phyloP scores from a whole-genome alignment of 345 rosid species.

The Stellera chamaejasme region DNA sequence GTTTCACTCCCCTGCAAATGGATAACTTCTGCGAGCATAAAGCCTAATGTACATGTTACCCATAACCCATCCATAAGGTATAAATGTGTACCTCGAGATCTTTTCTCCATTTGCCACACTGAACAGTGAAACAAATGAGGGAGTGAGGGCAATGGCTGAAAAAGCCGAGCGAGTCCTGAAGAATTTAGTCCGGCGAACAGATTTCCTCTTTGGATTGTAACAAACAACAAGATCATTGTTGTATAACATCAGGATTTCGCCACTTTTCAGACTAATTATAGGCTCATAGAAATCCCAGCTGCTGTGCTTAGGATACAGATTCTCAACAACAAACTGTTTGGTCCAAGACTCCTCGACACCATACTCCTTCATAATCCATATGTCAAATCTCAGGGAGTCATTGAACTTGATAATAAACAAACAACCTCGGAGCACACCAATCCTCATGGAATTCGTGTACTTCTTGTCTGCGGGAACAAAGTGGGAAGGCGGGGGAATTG shows the following conservation, averaged over 20 bases:
- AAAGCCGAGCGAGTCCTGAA: not conserved
- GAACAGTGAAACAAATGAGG: not conserved
- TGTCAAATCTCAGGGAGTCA: not conserved
- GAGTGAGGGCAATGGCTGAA: not conserved
- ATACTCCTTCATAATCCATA: constrained; percentile 1
- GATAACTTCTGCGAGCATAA: not conserved
- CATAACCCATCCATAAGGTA: not conserved
- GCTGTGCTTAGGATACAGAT: not conserved
- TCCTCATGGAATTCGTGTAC: constrained; percentile 1
- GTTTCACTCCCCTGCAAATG: not conserved
- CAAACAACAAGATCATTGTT: not conserved
- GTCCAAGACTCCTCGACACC: constrained; percentile 2
- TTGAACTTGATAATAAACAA: not conserved
- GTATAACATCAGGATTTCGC: not conserved
- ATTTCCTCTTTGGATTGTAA: not conserved
- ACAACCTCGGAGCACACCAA: too few species aligned
- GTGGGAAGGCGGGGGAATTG: not conserved
- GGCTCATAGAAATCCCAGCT: not conserved
- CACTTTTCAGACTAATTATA: not conserved
- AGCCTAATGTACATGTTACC: not conserved
- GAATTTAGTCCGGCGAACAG: not conserved
- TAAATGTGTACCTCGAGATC: not conserved
- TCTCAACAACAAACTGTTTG: not conserved
- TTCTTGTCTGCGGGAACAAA: not conserved
- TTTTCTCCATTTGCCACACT: not conserved